Evolutionary conservation across 345 rosid genomes (phyloP).

Genomic region (Eucalyptus cloeziana): DNA sequence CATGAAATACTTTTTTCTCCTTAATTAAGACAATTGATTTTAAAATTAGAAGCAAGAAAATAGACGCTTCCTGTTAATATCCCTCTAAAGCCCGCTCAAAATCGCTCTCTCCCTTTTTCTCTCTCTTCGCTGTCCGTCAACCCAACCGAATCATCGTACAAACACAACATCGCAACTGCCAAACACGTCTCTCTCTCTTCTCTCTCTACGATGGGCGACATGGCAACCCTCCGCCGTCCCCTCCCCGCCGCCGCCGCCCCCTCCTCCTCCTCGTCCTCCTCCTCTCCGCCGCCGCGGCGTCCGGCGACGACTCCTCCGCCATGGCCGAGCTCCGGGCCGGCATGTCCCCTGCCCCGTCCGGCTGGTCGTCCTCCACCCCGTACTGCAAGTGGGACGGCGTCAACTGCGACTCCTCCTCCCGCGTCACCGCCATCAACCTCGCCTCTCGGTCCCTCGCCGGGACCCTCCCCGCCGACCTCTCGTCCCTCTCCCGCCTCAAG

Average conservation of each 20-base stretch:
- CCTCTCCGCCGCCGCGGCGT: neutral
- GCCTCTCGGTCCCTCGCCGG: conserved; percentile 24
- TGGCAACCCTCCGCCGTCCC: neutral
- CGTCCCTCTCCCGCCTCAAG: conserved; percentile 39
- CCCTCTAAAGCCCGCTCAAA: neutral
- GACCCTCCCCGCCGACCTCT: conserved; percentile 31
- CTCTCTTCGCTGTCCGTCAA: neutral
- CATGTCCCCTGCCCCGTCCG: conserved; percentile 31
- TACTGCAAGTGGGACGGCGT: conserved; percentile 62
- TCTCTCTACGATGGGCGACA: neutral
- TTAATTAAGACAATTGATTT: neutral
- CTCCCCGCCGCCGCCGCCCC: neutral
- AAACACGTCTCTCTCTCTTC: neutral
- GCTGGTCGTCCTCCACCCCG: conserved; percentile 33
- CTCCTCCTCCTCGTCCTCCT: neutral
- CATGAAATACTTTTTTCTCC: neutral
- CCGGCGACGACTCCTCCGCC: conserved; percentile 38
- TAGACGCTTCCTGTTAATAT: neutral
- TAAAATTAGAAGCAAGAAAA: neutral
- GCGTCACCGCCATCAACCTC: conserved; percentile 39
- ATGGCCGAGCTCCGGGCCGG: conserved; percentile 38
- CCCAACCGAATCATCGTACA: neutral
- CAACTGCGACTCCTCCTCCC: conserved; percentile 21
- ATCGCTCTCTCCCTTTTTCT: neutral
- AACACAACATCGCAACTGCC: neutral